These are phyloP conservation scores for Metarhizium anisopliae DNA, from an alignment of 2,329 filamentous ascomycete species.

Conservation along the genomic window DNA sequence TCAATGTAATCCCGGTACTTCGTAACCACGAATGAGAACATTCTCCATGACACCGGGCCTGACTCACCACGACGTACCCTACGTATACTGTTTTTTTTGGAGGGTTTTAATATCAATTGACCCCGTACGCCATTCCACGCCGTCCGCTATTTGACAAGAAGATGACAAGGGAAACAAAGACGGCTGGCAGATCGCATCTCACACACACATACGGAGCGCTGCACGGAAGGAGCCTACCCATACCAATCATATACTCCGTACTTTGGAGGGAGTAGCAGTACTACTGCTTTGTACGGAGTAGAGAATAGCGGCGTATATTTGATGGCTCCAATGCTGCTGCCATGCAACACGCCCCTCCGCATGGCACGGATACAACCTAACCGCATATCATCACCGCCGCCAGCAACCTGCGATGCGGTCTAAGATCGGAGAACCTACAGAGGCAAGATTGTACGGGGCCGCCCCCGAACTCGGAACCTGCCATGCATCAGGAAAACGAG, in stretches of 20 bases:
- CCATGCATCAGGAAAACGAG: not conserved
- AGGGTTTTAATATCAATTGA: not conserved
- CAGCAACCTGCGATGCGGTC: not conserved
- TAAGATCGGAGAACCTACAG: constrained; percentile 4
- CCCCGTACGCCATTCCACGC: not conserved
- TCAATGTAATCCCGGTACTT: not conserved
- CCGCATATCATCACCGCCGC: not conserved
- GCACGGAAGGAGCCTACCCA: not conserved
- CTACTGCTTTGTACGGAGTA: not conserved
- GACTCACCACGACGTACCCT: not conserved
- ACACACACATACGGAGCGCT: not conserved
- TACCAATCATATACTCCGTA: not conserved
- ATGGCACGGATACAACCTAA: constrained; percentile 8
- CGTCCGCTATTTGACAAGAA: not conserved
- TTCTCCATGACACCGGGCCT: not conserved
- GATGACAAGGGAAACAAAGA: not conserved
- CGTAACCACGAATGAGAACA: not conserved
- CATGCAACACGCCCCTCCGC: constrained; percentile 3
- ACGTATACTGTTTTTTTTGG: not conserved
- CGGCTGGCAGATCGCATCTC: not conserved
- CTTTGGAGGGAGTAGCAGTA: too few relatives aligned
- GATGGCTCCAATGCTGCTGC: constrained; percentile 1
- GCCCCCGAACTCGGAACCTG: not conserved
- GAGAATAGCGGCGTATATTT: not conserved
- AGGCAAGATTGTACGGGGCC: not conserved